Conservation (phyloP, 2,329 filamentous ascomycete genomes). For the Capronia americana region DNA sequence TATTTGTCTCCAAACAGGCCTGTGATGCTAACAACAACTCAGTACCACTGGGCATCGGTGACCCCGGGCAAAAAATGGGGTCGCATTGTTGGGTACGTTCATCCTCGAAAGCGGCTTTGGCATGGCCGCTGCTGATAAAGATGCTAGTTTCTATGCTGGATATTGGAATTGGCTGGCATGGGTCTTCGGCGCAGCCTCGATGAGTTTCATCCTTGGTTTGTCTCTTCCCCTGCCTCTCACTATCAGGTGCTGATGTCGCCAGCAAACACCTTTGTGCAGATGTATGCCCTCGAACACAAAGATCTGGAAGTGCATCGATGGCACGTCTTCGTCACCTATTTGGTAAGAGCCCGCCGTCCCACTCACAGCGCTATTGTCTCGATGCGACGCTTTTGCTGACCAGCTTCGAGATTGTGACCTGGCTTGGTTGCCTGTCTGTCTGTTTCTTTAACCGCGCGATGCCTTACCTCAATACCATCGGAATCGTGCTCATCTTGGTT, state of each 20-base stretch:
- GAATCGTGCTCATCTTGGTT: constrained; percentile 58
- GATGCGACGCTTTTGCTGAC: constrained; percentile 12
- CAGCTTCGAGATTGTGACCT: constrained; percentile 31
- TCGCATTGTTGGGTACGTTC: constrained; percentile 53
- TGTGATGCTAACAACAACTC: not conserved
- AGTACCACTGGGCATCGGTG: constrained; percentile 66
- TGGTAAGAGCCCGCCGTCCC: constrained; percentile 45
- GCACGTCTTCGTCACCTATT: constrained; percentile 66
- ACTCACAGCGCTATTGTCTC: not conserved
- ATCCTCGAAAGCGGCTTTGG: not conserved
- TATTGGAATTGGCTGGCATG: constrained; percentile 58
- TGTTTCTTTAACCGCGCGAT: constrained; percentile 55
- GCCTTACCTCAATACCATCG: constrained; percentile 43
- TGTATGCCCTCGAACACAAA: constrained; percentile 65
- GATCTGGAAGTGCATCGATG: constrained; percentile 60
- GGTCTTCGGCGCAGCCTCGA: constrained; percentile 67
- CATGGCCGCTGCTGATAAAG: not conserved
- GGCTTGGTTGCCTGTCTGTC: constrained; percentile 32
- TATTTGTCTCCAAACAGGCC: not conserved
- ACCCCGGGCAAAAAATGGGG: constrained; percentile 63
- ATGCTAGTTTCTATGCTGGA: constrained; percentile 48
- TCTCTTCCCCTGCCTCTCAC: not conserved
- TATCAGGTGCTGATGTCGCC: constrained; percentile 5
- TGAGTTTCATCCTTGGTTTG: constrained; percentile 60
- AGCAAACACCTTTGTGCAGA: constrained; percentile 64